Evolutionary conservation across 768 basidiomycete species (phyloP).

Genomic region (Tricholoma sp.): DNA sequence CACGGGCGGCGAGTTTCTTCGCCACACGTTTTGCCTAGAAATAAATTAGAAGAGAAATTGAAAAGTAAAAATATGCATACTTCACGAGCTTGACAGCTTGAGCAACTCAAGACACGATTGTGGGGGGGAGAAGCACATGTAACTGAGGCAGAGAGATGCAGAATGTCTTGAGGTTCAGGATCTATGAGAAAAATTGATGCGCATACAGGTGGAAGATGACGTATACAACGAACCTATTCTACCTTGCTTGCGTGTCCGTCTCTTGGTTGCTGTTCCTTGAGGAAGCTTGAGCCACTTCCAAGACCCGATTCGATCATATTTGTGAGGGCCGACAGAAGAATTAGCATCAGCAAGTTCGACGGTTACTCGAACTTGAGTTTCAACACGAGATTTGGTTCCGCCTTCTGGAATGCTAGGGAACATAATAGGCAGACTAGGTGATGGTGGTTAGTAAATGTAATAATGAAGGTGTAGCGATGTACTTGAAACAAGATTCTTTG

Average conservation of each 20-base stretch:
- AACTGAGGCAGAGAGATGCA: constrained; percentile 68
- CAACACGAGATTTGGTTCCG: constrained; percentile 90
- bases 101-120: constrained; percentile 72
- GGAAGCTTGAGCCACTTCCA: constrained; percentile 88
- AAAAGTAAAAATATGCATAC: constrained; percentile 31
- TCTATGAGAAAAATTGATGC: constrained; percentile 39
- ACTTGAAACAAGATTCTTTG: constrained; percentile 77
- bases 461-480: constrained; percentile 21
- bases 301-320: constrained; percentile 78
- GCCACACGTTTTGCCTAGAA: constrained; percentile 81
- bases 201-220: constrained; percentile 6
- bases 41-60: constrained; percentile 6
- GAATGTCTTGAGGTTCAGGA: constrained; percentile 60
- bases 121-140: constrained; percentile 79
- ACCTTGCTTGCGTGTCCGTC: constrained; percentile 75
- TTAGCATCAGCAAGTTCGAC: constrained; percentile 72
- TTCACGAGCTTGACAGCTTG: constrained; percentile 87
- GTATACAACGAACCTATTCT: constrained; percentile 56
- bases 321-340: constrained; percentile 53
- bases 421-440: constrained; percentile 66
- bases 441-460: constrained; percentile 9
- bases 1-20: constrained; percentile 81
- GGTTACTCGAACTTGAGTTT: constrained; percentile 86
- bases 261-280: constrained; percentile 78
- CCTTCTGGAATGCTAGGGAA: constrained; percentile 77